Percentiles rank a stretch among this genome's conserved stretches.
Conservation (phyloP, 768 basidiomycete genomes). For the Suillus variegatus region DNA sequence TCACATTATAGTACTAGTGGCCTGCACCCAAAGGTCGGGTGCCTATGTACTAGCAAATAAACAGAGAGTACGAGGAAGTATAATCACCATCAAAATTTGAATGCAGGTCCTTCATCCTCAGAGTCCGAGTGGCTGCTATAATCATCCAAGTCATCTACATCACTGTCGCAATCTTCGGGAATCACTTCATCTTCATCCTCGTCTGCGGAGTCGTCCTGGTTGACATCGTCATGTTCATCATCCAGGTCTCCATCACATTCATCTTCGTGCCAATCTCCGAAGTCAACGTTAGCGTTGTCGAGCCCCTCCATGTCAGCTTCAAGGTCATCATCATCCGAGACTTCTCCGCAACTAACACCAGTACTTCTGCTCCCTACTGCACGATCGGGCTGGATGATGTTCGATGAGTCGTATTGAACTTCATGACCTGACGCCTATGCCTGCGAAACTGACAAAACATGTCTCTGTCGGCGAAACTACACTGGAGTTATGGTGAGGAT, state of each 20-base stretch:
- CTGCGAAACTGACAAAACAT: conserved; percentile 10
- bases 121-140: background rate
- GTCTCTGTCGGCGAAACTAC: conserved; percentile 12
- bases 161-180: background rate
- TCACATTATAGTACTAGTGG: no score
- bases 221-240: background rate
- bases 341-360: background rate
- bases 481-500: background rate
- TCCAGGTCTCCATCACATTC: background rate
- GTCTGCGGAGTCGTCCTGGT: background rate
- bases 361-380: background rate
- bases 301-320: background rate
- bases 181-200: background rate
- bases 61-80: background rate
- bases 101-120: background rate
- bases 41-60: no score
- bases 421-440: conserved; percentile 10
- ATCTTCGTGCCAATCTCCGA: background rate
- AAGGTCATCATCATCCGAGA: background rate
- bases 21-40: no score
- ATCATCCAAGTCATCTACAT: background rate
- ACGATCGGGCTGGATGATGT: background rate
- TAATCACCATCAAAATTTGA: background rate
- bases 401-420: background rate
- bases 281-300: background rate